Conservation (phyloP, 2,329 filamentous ascomycete species). For the Cryoendolithus antarcticus region DNA sequence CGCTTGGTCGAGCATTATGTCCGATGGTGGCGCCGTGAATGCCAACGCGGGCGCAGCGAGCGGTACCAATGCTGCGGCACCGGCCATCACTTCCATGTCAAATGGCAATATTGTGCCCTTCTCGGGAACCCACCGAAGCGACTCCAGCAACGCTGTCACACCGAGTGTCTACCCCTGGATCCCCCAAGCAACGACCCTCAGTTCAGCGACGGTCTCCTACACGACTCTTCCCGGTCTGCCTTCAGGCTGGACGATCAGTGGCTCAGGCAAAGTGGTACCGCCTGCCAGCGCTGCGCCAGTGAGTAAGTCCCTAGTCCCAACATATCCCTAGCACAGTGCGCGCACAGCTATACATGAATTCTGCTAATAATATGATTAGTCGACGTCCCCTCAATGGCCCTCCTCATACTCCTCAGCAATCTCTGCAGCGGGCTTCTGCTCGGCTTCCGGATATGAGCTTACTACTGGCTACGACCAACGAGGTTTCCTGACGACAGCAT, state of each 20-base stretch:
- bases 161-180: conserved; percentile 60
- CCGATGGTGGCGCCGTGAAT: conserved; percentile 61
- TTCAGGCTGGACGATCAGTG: conserved; percentile 66
- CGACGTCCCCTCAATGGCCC: conserved; percentile 38
- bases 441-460: conserved; percentile 28
- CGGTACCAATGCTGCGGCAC: conserved; percentile 43
- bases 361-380: conserved; percentile 26
- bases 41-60: conserved; percentile 39
- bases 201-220: conserved; percentile 25
- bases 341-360: conserved; percentile 3
- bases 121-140: conserved; percentile 48
- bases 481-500: conserved; percentile 38
- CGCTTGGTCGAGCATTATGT: conserved; percentile 67
- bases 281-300: conserved; percentile 50
- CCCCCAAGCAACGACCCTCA: conserved; percentile 32
- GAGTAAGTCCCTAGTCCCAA: conserved; percentile 37
- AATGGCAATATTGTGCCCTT: conserved; percentile 56
- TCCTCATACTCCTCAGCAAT: conserved; percentile 40
- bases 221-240: conserved; percentile 50
- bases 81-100: conserved; percentile 49
- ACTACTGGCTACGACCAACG: conserved; percentile 36
- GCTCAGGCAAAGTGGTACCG: conserved; percentile 67
- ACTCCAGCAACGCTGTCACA: conserved; percentile 36
- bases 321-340: conserved; percentile 1
- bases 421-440: conserved; percentile 34